Conservation (phyloP, 1,139 yeast genomes). For the Lodderomyces parapsilosis region DNA sequence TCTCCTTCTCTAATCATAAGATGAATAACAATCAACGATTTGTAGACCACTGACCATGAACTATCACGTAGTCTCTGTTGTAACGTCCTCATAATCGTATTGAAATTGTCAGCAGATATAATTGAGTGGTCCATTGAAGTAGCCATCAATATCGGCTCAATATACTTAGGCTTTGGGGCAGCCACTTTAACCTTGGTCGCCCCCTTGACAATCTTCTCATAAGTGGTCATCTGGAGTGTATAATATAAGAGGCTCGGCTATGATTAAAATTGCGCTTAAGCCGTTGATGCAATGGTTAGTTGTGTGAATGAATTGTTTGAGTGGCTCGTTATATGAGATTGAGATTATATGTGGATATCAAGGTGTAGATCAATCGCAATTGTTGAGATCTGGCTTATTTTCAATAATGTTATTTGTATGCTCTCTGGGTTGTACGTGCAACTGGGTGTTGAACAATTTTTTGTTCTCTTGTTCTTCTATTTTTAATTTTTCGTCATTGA, state of each 20-base stretch:
- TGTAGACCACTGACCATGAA: conserved; percentile 90
- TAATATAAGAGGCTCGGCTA: background rate
- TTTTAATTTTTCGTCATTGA: background rate
- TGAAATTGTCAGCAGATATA: conserved; percentile 58
- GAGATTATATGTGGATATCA: no score
- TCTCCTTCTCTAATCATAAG: conserved; percentile 94
- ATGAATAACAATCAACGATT: conserved; percentile 80
- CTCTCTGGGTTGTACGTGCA: no score
- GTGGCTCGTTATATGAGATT: background rate
- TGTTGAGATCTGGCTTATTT: no score
- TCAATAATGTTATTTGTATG: no score
- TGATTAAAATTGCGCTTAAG: no score
- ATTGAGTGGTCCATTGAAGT: conserved; percentile 48
- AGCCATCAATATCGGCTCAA: conserved; percentile 86
- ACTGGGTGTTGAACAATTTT: no score
- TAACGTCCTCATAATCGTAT: conserved; percentile 66
- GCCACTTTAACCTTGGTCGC: conserved; percentile 69
- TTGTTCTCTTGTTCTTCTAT: background rate
- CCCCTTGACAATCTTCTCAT: conserved; percentile 48
- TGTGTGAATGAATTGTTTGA: background rate
- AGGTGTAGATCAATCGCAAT: no score
- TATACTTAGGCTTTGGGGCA: conserved; percentile 96
- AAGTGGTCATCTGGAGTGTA: conserved; percentile 45
- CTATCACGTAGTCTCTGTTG: conserved; percentile 64
- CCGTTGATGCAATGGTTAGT: no score